These are phyloP conservation scores for Apiospora malaysiana DNA, from an alignment of 2,329 filamentous ascomycete species.

Conservation along the genomic window DNA sequence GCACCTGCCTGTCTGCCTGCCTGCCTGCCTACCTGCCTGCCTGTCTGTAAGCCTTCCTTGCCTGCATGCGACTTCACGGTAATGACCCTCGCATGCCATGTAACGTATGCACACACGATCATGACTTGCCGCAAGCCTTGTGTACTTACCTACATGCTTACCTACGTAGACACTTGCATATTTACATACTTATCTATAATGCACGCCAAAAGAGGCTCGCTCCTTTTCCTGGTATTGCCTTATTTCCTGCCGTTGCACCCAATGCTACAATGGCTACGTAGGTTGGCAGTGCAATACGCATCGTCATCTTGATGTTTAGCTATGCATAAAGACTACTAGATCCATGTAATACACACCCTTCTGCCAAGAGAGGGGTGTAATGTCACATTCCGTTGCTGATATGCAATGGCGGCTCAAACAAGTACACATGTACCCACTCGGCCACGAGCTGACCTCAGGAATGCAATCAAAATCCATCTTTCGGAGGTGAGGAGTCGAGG, in stretches of 20 bases:
- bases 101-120: not conserved
- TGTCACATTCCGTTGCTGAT: conserved; percentile 14
- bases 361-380: conserved; percentile 12
- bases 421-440: conserved; percentile 16
- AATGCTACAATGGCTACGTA: conserved; percentile 15
- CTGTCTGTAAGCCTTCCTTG: not conserved
- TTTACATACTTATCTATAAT: not conserved
- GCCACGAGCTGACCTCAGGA: not conserved
- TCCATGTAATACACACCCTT: conserved; percentile 14
- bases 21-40: not conserved
- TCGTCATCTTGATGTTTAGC: conserved; percentile 17
- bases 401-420: conserved; percentile 14
- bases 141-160: not conserved
- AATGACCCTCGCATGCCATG: conserved; percentile 1
- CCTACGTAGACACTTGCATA: no score
- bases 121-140: not conserved
- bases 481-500: not conserved
- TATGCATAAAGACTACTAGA: conserved; percentile 15
- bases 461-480: conserved; percentile 1
- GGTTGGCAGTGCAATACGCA: conserved; percentile 8
- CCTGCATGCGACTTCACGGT: not conserved
- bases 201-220: not conserved
- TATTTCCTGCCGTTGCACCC: not conserved
- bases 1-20: not conserved
- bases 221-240: not conserved